Conservation (phyloP, 768 basidiomycete genomes). For the Macrocybe gigantea region DNA sequence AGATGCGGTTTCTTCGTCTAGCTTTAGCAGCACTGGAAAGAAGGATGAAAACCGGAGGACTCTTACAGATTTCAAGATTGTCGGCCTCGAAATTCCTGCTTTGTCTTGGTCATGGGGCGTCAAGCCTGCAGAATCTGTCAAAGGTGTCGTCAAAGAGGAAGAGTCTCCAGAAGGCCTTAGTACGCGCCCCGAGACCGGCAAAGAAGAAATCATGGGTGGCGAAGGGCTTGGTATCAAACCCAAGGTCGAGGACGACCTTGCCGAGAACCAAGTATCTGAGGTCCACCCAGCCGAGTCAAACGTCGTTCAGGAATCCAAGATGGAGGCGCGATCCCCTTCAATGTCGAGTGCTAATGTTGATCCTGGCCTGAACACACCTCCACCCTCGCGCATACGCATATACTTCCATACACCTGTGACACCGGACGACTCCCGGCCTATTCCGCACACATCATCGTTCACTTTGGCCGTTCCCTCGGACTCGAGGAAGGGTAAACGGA, state of each 20-base stretch:
- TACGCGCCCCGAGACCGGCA: background rate
- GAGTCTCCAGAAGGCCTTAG: constrained; percentile 6
- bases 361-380: constrained; percentile 12
- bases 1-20: constrained; percentile 43
- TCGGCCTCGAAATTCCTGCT: constrained; percentile 80
- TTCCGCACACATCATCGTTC: constrained; percentile 54
- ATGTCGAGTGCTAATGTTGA: constrained; percentile 12
- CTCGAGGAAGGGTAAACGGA: constrained; percentile 76
- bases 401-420: constrained; percentile 90
- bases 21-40: constrained; percentile 52
- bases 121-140: constrained; percentile 31
- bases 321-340: background rate
- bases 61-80: constrained; percentile 96
- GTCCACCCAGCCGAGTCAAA: constrained; percentile 4
- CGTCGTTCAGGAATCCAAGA: constrained; percentile 18
- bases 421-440: constrained; percentile 72
- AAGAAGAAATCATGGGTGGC: background rate
- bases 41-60: constrained; percentile 87
- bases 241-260: background rate
- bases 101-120: constrained; percentile 86
- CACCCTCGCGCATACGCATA: constrained; percentile 75
- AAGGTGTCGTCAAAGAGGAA: constrained; percentile 11
- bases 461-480: constrained; percentile 46
- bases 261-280: constrained; percentile 1
- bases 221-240: too few relatives aligned